A percentile compares a stretch with the other conserved stretches of the same genome.
Evolutionary conservation across 805 yeast genomes (phyloP).

Genomic region (Ogataea naganishii): DNA sequence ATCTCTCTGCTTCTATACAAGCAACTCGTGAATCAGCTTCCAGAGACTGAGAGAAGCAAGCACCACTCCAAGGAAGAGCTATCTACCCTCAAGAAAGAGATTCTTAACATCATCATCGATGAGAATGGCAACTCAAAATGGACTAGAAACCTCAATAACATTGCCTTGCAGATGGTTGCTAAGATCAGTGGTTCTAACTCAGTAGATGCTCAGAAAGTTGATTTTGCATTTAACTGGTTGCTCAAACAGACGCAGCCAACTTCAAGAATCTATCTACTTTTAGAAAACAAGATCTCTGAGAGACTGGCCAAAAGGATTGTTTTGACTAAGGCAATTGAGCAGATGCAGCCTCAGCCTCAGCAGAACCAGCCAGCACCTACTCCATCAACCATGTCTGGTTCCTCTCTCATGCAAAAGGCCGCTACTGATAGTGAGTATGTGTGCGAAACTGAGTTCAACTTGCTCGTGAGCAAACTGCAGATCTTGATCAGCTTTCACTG

Average conservation of each 20-base stretch:
- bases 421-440: conserved; percentile 15
- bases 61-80: conserved; percentile 28
- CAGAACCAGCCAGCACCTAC: conserved; percentile 14
- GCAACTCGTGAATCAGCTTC: conserved; percentile 40
- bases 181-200: conserved; percentile 11
- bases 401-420: conserved; percentile 3
- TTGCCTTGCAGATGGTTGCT: conserved; percentile 60
- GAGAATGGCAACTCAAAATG: conserved; percentile 83
- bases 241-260: conserved; percentile 80
- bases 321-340: conserved; percentile 2
- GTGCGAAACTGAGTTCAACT: conserved; percentile 44
- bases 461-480: conserved; percentile 50
- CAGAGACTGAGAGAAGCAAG: conserved; percentile 25
- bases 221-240: conserved; percentile 71
- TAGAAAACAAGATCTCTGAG: conserved; percentile 60
- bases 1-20: conserved; percentile 66
- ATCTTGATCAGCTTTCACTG: conserved; percentile 71
- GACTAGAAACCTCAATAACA: conserved; percentile 72
- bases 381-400: conserved; percentile 6
- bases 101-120: conserved; percentile 73
- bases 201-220: conserved; percentile 34
- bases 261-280: conserved; percentile 64
- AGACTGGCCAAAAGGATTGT: conserved; percentile 27
- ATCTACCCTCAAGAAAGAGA: conserved; percentile 53
- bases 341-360: conserved; percentile 14